Percentiles rank a stretch among this genome's conserved stretches.
Conservation (phyloP, 2,329 filamentous ascomycete genomes). For the Gyromitra esculenta region DNA sequence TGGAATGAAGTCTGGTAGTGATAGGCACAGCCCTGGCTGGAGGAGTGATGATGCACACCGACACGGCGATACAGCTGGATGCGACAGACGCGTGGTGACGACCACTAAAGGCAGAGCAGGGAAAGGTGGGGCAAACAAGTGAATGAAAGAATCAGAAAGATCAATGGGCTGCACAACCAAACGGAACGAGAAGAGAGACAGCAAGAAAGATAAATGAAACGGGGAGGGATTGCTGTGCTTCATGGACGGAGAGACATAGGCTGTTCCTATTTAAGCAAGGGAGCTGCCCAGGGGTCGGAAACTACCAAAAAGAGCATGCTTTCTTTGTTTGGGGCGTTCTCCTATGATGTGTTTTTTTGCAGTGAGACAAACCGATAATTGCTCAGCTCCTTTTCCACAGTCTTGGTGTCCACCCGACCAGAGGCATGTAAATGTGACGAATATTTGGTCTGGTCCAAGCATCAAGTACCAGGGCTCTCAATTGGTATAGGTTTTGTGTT, state of each 20-base stretch:
- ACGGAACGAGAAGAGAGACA: background rate
- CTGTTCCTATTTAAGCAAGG: slow-evolving; percentile 16
- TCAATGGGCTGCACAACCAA: slow-evolving; percentile 21
- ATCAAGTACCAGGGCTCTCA: slow-evolving; percentile 7
- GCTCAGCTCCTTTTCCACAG: background rate
- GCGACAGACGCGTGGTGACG: slow-evolving; percentile 40
- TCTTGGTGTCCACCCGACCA: background rate
- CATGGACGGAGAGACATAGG: background rate
- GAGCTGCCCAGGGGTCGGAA: background rate
- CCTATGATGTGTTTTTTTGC: slow-evolving; percentile 8
- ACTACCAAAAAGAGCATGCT: slow-evolving; percentile 6
- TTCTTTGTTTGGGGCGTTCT: slow-evolving; percentile 2
- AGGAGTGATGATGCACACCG: slow-evolving; percentile 28
- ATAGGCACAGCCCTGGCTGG: slow-evolving; percentile 42
- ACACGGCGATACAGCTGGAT: slow-evolving; percentile 32
- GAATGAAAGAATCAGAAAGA: background rate
- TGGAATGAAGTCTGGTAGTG: slow-evolving; percentile 6
- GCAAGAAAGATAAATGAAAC: background rate
- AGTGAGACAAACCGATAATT: slow-evolving; percentile 4
- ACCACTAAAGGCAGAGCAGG: slow-evolving; percentile 6
- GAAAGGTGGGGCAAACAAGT: slow-evolving; percentile 4
- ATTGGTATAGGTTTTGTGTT: slow-evolving; percentile 11
- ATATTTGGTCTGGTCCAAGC: background rate
- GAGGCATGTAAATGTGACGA: background rate
- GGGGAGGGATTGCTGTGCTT: background rate